A percentile compares a stretch with the other conserved stretches of the same genome.
phyloP scores from a whole-genome alignment of 345 rosid genomes.

The Hypericum androsaemum region DNA sequence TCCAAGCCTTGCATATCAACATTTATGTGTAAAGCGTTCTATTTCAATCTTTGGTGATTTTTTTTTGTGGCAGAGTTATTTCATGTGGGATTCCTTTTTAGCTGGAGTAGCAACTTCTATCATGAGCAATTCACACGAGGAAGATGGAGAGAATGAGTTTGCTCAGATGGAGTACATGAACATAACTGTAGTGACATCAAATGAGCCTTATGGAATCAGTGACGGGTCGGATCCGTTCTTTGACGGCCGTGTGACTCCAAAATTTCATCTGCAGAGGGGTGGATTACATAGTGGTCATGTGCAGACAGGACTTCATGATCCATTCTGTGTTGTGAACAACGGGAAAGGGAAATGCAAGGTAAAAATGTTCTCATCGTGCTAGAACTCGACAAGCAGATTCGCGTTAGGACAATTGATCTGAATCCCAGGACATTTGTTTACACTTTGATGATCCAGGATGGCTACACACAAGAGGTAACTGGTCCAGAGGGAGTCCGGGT shows the following conservation, averaged over 20 bases:
- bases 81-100: slow-evolving; percentile 94
- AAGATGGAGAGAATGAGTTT: slow-evolving; percentile 53
- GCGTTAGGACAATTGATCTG: not conserved
- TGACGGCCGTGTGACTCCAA: slow-evolving; percentile 44
- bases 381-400: not conserved
- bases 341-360: slow-evolving; percentile 86
- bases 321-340: slow-evolving; percentile 40
- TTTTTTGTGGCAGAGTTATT: slow-evolving; percentile 45
- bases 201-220: slow-evolving; percentile 54
- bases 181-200: slow-evolving; percentile 74
- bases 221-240: slow-evolving; percentile 84
- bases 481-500: slow-evolving; percentile 58
- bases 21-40: no score
- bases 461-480: slow-evolving; percentile 55
- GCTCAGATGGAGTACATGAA: slow-evolving; percentile 85
- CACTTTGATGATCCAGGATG: slow-evolving; percentile 41
- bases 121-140: slow-evolving; percentile 34
- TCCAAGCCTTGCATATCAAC: not conserved
- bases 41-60: not conserved
- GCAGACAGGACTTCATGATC: slow-evolving; percentile 59
- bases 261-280: slow-evolving; percentile 42
- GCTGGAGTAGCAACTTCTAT: slow-evolving; percentile 73
- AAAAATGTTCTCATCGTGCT: not conserved
- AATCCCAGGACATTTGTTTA: not conserved
- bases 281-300: slow-evolving; percentile 90